Evolutionary conservation across 305 asterid species (phyloP), one percentile per base, ranked within the genome.

Genomic region (Fraxinus paxiana): DNA sequence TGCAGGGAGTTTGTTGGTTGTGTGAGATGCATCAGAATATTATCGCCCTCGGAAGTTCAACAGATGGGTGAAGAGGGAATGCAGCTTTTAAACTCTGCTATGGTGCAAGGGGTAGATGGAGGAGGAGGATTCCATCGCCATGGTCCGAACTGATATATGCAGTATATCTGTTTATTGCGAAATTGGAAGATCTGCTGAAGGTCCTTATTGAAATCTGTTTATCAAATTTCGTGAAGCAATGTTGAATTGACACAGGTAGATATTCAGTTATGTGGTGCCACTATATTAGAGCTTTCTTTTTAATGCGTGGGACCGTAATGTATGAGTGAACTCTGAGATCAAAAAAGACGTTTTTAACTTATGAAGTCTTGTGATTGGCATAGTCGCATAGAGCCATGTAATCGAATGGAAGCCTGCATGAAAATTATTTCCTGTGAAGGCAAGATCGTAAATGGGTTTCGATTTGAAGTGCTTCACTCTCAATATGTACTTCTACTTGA

Each of bases 41-140:
- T 94, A 71, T 94, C 96, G 31, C 97, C 98, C 6, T 82, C 88
- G 20, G 97, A 94, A 89, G 97, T 94, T 67, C 91, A 92, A 86
- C 97, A 93, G 85, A 92, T 93, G 98, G 97, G 97, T 0, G 97
- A 94, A 79, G 97, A 93, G 72, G 97, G 98, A 43, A 94, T 94
- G 98, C 97, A 90, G 85, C 92, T 93, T 76, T 84, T 92, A 20
- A 93, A 90, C 91, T 87, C 93, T 0, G 94, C 87, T 5, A 90
- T 87, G 0, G 51, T 88, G 79, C 92, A 88, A 67, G 90, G 84
- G 3, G 87, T 83, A 20, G 81, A 83, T 74, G 85, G 87, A 7
- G 88, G 79, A 34, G 81, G 28, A 31, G 79, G 76, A 26, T 79
- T 76, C 38, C 81, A 78, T 9, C 78, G 82, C 74, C 85, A 84